Conservation (phyloP, 192 early-diverging fungal species). For the Backusella circina region DNA sequence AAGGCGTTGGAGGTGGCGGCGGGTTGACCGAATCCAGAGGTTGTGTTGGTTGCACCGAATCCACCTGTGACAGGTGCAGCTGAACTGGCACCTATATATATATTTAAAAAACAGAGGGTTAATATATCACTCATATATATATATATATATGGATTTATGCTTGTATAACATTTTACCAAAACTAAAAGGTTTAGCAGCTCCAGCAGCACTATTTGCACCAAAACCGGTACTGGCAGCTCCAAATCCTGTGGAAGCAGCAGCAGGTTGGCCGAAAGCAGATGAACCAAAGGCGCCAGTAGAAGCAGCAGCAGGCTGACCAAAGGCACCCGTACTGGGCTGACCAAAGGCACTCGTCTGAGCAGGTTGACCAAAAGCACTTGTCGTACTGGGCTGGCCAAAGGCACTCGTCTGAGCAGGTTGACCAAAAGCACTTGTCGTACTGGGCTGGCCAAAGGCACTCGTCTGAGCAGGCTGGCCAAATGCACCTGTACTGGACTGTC, state of each 20-base stretch:
- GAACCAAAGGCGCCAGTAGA: conserved; percentile 27
- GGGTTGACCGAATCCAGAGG: conserved; percentile 30
- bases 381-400: conserved; percentile 22
- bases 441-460: conserved; percentile 21
- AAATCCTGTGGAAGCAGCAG: background rate
- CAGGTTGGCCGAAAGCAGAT: background rate
- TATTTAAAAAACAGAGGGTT: conserved; percentile 44
- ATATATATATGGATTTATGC: no score
- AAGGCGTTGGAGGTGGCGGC: conserved; percentile 11
- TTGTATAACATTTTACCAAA: no score
- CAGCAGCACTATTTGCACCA: conserved; percentile 26
- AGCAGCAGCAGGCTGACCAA: conserved; percentile 23
- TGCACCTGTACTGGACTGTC: conserved; percentile 24
- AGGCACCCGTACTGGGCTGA: conserved; percentile 39
- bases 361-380: background rate
- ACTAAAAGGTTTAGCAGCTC: conserved; percentile 28
- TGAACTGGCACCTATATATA: conserved; percentile 25
- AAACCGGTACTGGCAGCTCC: conserved; percentile 20
- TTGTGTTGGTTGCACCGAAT: conserved; percentile 39
- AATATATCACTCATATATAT: no score
- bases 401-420: conserved; percentile 32
- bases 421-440: conserved; percentile 30
- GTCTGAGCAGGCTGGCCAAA: conserved; percentile 33
- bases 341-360: conserved; percentile 14
- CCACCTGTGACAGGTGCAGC: conserved; percentile 21